phyloP scores from a whole-genome alignment of 2,329 filamentous ascomycete genomes.

The Torrubiellomyces zombiae region DNA sequence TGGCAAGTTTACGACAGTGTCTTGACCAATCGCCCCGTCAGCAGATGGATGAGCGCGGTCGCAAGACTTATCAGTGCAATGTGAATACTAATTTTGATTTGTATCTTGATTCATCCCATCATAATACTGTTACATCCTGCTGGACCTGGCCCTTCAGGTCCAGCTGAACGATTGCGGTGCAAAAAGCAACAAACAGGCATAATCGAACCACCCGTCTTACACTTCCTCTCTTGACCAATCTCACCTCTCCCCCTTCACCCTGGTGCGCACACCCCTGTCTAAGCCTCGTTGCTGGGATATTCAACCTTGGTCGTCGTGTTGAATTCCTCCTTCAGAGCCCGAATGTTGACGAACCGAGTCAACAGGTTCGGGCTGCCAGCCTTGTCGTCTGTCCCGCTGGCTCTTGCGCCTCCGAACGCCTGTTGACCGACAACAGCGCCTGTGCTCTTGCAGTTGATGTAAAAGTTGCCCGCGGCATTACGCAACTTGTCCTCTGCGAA shows the following conservation, averaged over 20 bases:
- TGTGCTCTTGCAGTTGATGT: conserved; percentile 71
- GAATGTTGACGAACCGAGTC: conserved; percentile 47
- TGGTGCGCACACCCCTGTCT: conserved; percentile 2
- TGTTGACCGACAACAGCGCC: conserved; percentile 59
- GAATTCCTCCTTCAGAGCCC: conserved; percentile 65
- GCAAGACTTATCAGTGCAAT: too few species aligned
- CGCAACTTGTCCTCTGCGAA: conserved; percentile 55
- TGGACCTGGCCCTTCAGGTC: too few species aligned
- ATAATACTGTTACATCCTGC: too few species aligned
- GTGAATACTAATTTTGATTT: too few species aligned
- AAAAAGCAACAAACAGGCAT: too few species aligned
- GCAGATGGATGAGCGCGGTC: too few species aligned
- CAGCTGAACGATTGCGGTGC: too few species aligned
- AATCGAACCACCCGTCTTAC: background rate
- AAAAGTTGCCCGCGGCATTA: conserved; percentile 68
- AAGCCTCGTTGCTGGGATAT: conserved; percentile 58
- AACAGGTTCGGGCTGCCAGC: conserved; percentile 49
- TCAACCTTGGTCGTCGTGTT: conserved; percentile 40
- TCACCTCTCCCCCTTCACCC: background rate
- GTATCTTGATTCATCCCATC: too few species aligned
- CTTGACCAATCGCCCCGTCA: too few species aligned
- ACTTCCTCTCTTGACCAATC: too few species aligned
- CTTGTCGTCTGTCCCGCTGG: conserved; percentile 59
- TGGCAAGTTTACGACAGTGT: too few species aligned
- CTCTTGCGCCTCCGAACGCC: conserved; percentile 52